Evolutionary conservation across 1,284 basidiomycete genomes (phyloP).

Genomic region (Xerocomus minutiporus): DNA sequence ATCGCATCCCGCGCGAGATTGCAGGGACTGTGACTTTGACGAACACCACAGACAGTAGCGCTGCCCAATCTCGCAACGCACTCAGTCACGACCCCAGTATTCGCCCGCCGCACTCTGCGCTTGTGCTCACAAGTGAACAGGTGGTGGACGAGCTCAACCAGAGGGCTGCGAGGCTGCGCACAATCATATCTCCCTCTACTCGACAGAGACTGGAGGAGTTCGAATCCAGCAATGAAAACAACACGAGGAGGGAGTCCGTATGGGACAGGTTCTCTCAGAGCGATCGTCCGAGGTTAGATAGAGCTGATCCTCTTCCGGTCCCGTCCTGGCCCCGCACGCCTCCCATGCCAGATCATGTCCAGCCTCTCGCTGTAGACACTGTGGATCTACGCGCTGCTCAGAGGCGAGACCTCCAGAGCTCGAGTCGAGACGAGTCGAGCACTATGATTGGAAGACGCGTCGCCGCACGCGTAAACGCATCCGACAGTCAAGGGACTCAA

Average conservation of each 20-base stretch:
- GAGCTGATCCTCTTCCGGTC: constrained; percentile 12
- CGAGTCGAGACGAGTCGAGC: constrained; percentile 36
- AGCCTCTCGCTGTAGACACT: constrained; percentile 18
- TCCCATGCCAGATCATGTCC: constrained; percentile 29
- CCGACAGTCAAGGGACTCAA: constrained; percentile 11
- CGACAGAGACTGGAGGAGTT: constrained; percentile 34
- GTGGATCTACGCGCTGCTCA: constrained; percentile 13
- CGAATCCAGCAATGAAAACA: constrained; percentile 17
- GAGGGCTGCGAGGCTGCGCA: constrained; percentile 25
- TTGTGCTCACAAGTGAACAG: constrained; percentile 31
- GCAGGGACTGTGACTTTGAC: constrained; percentile 5
- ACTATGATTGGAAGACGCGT: constrained; percentile 50
- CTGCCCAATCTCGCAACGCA: constrained; percentile 12
- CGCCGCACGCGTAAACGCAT: constrained; percentile 40
- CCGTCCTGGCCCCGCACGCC: constrained; percentile 26
- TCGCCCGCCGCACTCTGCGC: constrained; percentile 33
- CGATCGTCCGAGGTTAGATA: constrained; percentile 10
- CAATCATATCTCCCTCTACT: constrained; percentile 27
- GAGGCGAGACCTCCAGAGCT: constrained; percentile 18
- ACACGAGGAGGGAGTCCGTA: constrained; percentile 17
- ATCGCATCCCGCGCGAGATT: constrained; percentile 29
- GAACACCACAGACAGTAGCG: constrained; percentile 3
- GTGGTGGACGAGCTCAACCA: constrained; percentile 27
- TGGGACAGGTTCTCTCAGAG: constrained; percentile 22
- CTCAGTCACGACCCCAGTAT: constrained; percentile 23